Conservation (phyloP, 2,329 filamentous ascomycete species). For the Lecanosticta acicola region DNA sequence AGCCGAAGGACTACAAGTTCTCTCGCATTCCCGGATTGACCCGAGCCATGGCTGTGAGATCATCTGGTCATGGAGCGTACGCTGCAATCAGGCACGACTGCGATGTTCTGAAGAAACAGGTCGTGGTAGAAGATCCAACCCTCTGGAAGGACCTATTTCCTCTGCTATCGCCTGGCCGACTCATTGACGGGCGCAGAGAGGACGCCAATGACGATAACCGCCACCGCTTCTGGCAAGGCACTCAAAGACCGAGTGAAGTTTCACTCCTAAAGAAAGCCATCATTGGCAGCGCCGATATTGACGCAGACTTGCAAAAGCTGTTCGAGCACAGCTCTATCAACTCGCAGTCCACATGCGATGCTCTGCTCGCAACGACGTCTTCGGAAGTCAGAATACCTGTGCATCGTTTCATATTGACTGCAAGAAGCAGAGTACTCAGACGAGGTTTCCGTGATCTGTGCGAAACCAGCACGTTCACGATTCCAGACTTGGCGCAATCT, state of each 20-base stretch:
- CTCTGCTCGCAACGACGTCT: slow-evolving; percentile 48
- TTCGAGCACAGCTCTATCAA: slow-evolving; percentile 36
- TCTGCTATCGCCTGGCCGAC: slow-evolving; percentile 61
- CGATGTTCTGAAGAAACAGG: slow-evolving; percentile 68
- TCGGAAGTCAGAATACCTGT: slow-evolving; percentile 71
- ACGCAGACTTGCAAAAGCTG: slow-evolving; percentile 55
- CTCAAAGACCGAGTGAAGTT: slow-evolving; percentile 42
- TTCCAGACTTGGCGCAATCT: slow-evolving; percentile 58
- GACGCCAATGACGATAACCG: slow-evolving; percentile 41
- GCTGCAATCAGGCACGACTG: slow-evolving; percentile 80
- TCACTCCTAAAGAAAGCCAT: slow-evolving; percentile 52
- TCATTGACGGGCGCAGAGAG: slow-evolving; percentile 34
- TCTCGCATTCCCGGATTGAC: slow-evolving; percentile 83
- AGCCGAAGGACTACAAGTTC: slow-evolving; percentile 90
- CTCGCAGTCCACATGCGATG: slow-evolving; percentile 41
- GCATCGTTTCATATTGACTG: slow-evolving; percentile 74
- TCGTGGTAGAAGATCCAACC: slow-evolving; percentile 59
- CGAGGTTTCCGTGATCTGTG: slow-evolving; percentile 55
- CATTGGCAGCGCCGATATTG: slow-evolving; percentile 60
- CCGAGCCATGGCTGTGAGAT: slow-evolving; percentile 74
- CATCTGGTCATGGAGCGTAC: slow-evolving; percentile 85
- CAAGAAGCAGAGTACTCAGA: slow-evolving; percentile 65
- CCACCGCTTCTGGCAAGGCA: slow-evolving; percentile 46
- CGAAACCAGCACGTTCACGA: slow-evolving; percentile 48
- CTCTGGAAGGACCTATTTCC: slow-evolving; percentile 70